A percentile compares a stretch with the other conserved stretches of the same genome.
Evolutionary conservation across 352 stramenopile genomes (phyloP).

Genomic region (Globisporangium irregulare): DNA sequence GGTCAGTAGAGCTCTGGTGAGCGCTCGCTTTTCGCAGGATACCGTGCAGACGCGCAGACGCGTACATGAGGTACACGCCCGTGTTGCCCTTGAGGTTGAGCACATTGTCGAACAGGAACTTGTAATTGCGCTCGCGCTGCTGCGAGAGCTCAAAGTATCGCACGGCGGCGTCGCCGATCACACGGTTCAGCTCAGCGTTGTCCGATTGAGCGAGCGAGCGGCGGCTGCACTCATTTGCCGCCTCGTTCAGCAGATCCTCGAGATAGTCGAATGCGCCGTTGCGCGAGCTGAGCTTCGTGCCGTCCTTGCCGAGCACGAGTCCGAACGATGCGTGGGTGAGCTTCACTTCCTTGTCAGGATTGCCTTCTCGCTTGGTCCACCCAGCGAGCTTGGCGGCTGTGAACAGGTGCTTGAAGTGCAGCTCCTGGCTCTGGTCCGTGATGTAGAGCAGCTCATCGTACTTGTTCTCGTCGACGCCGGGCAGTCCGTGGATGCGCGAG

Average conservation of each 20-base stretch:
- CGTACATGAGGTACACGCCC: conserved; percentile 83
- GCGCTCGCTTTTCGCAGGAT: conserved; percentile 60
- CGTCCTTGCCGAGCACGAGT: conserved; percentile 73
- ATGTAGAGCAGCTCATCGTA: conserved; percentile 85
- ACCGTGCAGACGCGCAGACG: conserved; percentile 63
- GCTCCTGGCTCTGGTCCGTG: conserved; percentile 75
- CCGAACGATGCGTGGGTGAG: conserved; percentile 75
- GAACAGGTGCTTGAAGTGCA: conserved; percentile 83
- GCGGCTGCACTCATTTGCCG: conserved; percentile 53
- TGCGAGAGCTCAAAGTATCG: conserved; percentile 85
- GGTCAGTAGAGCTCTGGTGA: conserved; percentile 13
- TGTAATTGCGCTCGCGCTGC: conserved; percentile 83
- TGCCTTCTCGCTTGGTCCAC: conserved; percentile 32
- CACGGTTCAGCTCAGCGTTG: conserved; percentile 35
- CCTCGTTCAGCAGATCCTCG: conserved; percentile 67
- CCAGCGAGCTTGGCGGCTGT: conserved; percentile 47
- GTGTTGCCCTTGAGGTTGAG: conserved; percentile 83
- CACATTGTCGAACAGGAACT: conserved; percentile 81
- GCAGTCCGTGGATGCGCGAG: conserved; percentile 70
- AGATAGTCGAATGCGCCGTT: conserved; percentile 81
- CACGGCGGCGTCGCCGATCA: conserved; percentile 71
- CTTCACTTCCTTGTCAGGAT: conserved; percentile 34
- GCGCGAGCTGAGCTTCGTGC: conserved; percentile 78
- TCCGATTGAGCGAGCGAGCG: conserved; percentile 46
- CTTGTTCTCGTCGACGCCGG: conserved; percentile 50